These are phyloP conservation scores for Penicillium glabrum DNA, from an alignment of 2,329 filamentous ascomycete genomes.

Conservation along the genomic window DNA sequence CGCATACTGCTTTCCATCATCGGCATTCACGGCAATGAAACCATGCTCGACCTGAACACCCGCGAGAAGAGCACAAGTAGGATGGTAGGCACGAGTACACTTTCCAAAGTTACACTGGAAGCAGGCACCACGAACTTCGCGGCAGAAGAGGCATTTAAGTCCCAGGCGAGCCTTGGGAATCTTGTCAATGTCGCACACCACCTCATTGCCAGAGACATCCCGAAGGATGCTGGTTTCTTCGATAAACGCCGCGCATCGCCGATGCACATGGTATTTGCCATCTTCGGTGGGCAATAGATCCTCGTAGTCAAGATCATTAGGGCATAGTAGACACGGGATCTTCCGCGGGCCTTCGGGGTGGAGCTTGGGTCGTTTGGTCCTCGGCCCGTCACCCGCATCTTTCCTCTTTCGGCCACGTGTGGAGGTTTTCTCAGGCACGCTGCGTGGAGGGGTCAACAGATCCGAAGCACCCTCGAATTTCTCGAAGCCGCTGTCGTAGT, in stretches of 20 bases:
- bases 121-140: slow-evolving; percentile 90
- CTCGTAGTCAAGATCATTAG: slow-evolving; percentile 80
- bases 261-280: slow-evolving; percentile 76
- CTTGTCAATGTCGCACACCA: slow-evolving; percentile 73
- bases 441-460: slow-evolving; percentile 75
- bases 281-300: slow-evolving; percentile 85
- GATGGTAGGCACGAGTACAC: slow-evolving; percentile 89
- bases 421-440: slow-evolving; percentile 68
- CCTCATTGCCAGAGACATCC: slow-evolving; percentile 66
- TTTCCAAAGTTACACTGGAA: slow-evolving; percentile 97
- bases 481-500: slow-evolving; percentile 62
- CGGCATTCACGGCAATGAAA: slow-evolving; percentile 79
- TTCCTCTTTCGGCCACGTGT: slow-evolving; percentile 69
- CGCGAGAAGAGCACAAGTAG: slow-evolving; percentile 87
- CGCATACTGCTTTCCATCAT: slow-evolving; percentile 89
- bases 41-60: slow-evolving; percentile 90
- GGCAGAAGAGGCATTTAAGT: slow-evolving; percentile 92
- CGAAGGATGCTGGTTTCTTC: slow-evolving; percentile 85
- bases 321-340: slow-evolving; percentile 86
- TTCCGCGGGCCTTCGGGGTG: slow-evolving; percentile 69
- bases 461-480: slow-evolving; percentile 65
- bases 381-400: slow-evolving; percentile 55
- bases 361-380: slow-evolving; percentile 75
- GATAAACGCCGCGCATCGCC: slow-evolving; percentile 84
- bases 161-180: slow-evolving; percentile 86